Base-by-base conservation (phyloP, 2,329 filamentous ascomycete species). In the Fusarium duplospermum region DNA sequence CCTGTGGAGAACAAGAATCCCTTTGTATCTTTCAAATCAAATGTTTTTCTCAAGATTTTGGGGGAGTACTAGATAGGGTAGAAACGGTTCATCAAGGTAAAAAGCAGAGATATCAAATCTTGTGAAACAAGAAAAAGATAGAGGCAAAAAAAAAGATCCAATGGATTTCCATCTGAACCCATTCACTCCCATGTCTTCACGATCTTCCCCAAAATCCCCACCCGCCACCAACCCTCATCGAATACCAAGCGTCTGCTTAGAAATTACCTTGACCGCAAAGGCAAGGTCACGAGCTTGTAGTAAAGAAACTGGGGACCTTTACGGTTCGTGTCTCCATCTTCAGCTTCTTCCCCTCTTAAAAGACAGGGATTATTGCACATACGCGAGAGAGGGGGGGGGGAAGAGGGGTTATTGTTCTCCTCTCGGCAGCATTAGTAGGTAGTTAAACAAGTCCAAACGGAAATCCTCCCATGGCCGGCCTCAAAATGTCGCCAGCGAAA, bases 201-300 rank as follows among this genome's bases (percentile, higher is more conserved):
- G 29, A 54, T 54, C 50, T 18, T 11, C 42, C 20, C 6, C 1
- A 13, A 50, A 38, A 60, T 67, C 67, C 60, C 69, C 64, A 57
- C 67, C 71, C 64, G 64, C 59, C 50, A n/a, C 57, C 38, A 52
- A 27, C 45, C 57, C 65, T 74, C 56, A 64, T 78, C 76, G 71
- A 78, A 78, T 78, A 50, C 71, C 72, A 76, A 35, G 24, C 63
- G 59, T 73, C 62, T 66, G 64, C 72, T 78, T 78, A 77, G 72
- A 74, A 78, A 78, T 78, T 67, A 67, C 60, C 33, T 64, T 31
- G 11, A 29, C 52, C 57, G 35, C 36, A 67, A 38, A 66, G 58
- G 52, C 33, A 62, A 52, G 50, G 59, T 69, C 58, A 60, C 64
- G 11, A 27, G 54, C 33, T 36, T 67, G 59, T 61, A 67, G 50